Base-by-base conservation (phyloP, 1,284 basidiomycete species). In the Tremellales sp. region DNA sequence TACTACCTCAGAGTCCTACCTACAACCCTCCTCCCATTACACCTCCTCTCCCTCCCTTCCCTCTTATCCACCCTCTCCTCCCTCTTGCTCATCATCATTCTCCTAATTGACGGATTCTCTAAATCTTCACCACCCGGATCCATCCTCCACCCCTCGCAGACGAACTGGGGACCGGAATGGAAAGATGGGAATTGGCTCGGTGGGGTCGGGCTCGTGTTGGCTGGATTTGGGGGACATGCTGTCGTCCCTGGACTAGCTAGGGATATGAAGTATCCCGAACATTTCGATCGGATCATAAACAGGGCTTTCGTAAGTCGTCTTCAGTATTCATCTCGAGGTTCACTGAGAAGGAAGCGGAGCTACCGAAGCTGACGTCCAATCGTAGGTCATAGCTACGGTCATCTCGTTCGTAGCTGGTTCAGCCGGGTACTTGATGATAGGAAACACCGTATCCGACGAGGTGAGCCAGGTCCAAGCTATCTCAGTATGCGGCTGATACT, bases 191-290 rank as follows among this genome's bases (percentile, higher is more conserved):
- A 82, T 51, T 70, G 67, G 60, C 53, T 73, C 22, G 57, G 71
- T 64, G 56, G 84, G 53, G 70, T 97, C 2, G 93, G 93, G 2
- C 77, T 97, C 49, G 85, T 97, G 67, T 91, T 97, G 85, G 89
- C 89, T n/a, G 92, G 93, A 80, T 94, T 97, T 62, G 85, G 90
- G 4, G 91, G 92, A 1, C 93, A 97, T 70, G 87, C 90, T 11
- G 89, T 94, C 31, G 86, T 97, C 44, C 93, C 93, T 5, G 89
- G 86, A 8, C 73, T 97, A 13, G 89, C 87, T 11, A 80, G 84
- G 57, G 93, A 97, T 71, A 97, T 97, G 92, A 75, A 77, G 46
- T 82, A 92, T 60, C 91, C 91, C 1, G 77, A 79, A 36, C 78
- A 85, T 55, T 96, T 94, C 65, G 82, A 87, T 68, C 75, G 23